Evolutionary conservation across 2,329 filamentous ascomycete genomes (phyloP), one percentile per base, ranked within the genome.

Genomic region (Tolypocladium sp.): DNA sequence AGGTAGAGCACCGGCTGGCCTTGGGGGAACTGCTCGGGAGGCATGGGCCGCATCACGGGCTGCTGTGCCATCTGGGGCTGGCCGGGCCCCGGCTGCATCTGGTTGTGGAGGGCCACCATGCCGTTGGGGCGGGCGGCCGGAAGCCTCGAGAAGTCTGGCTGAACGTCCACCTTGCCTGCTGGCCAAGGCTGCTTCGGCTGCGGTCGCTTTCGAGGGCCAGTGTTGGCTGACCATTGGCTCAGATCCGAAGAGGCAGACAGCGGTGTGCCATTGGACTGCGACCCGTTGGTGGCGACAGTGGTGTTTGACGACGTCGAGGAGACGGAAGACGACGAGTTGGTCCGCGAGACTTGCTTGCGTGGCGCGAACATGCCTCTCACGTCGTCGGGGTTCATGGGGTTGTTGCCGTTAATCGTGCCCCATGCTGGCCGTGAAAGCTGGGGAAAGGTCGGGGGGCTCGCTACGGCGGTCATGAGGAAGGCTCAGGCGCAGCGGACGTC

Each of bases 311-410:
- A 82, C 59, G 75, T 76, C 38, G 85, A 87, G 17, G 90, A 89
- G 63, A 95, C 81, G 53, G 92, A 96, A 4, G 92, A 96, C 60
- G 91, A 94, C 41, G 93, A 97, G 79, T 91, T 96, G 69, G 88
- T 88, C 72, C 93, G 87, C 73, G 93, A 90, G 62, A 91, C 82
- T 70, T 83, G 87, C 78, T 96, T 97, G 68, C 92, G 90, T 70
- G 91, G 90, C 82, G 90, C 88, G 73, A 95, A 91, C 84, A 96
- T 92, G 74, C 89, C 88, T 77, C 89, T 86, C 65, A 88, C 85
- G 75, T 96, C 91, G 78, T 96, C 91, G 72, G 87, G 78, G 76
- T 89, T 90, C 85, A 91, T 90, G 70, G 88, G 82, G 78, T 83
- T 79, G 67, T 77, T 74, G 66, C 79, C 78, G 75, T 80, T 85